Base-by-base conservation (phyloP, 2,329 filamentous ascomycete genomes). In the Mycosphaerella sp. region DNA sequence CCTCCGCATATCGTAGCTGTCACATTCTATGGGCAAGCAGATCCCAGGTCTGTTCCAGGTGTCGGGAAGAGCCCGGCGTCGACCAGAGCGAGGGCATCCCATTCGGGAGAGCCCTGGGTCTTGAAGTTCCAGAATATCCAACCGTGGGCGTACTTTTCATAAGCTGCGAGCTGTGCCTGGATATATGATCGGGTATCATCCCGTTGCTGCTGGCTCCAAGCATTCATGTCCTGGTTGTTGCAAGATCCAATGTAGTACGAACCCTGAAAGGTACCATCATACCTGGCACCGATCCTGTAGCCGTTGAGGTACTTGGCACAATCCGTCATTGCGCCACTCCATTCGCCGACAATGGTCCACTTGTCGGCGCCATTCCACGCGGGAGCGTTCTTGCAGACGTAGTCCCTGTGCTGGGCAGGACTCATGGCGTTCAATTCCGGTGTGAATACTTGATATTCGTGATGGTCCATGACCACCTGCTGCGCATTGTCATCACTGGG, bases 291-390 rank as follows among this genome's bases (percentile, higher is more conserved):
- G 42, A 80, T 69, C 2, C 78, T 78, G 54, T 78, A 78, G 40
- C 84, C 74, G 55, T 78, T 78, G 46, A 78, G 71, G 41, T 71
- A 73, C 32, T 67, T 67, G 9, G 79, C 77, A 61, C 79, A 80
- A 64, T 82, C 80, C 2, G 84, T 86, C 76, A 85, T 78, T 11
- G 83, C 84, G 21, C 77, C 83, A 1, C 79, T 81, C 83, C 84
- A 87, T 67, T 87, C 84, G 41, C 84, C 84, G 4, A 85, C 78
- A 51, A 86, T 73, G n/a, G 80, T 78, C 76, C 80, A 84, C 67
- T 86, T 86, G 67, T 86, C 82, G 4, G 75, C 73, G 32, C 74
- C 72, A 6, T 69, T 67, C 55, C 81, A 81, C 6, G 69, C 64
- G 2, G 68, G 65, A 2, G 74, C 76, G 59, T 79, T 77, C 49